A percentile compares a stretch with the other conserved stretches of the same genome.
Evolutionary conservation across 1,139 yeast genomes (phyloP).

Genomic region (Sugiyamaella novakii): DNA sequence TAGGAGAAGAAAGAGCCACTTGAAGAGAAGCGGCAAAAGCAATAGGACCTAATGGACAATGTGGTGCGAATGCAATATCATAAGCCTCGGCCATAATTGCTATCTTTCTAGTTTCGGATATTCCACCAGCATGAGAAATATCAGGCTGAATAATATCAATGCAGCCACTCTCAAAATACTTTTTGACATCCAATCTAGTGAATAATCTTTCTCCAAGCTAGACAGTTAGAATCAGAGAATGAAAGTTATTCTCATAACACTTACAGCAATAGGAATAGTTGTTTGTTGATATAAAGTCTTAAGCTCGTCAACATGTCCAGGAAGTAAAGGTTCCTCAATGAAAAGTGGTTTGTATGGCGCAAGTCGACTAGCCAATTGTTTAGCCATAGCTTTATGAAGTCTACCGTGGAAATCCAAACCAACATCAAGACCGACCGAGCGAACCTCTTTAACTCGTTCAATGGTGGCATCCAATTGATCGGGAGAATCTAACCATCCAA

Average conservation of each 20-base stretch:
- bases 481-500: constrained; percentile 41
- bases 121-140: constrained; percentile 40
- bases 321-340: constrained; percentile 41
- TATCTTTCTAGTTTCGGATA: constrained; percentile 37
- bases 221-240: constrained; percentile 5
- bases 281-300: constrained; percentile 35
- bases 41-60: constrained; percentile 41
- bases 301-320: constrained; percentile 39
- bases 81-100: constrained; percentile 41
- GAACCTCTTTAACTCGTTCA: constrained; percentile 35
- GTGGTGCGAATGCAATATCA: constrained; percentile 41
- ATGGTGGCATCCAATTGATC: constrained; percentile 34
- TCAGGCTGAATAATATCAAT: constrained; percentile 42
- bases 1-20: constrained; percentile 35
- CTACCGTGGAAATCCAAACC: constrained; percentile 41
- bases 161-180: constrained; percentile 37
- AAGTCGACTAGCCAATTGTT: constrained; percentile 36
- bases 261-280: constrained; percentile 37
- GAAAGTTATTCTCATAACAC: constrained; percentile 8
- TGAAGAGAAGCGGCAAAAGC: constrained; percentile 41
- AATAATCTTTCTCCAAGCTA: constrained; percentile 38
- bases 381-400: constrained; percentile 40
- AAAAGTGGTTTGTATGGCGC: constrained; percentile 39
- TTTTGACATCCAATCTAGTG: constrained; percentile 37
- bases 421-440: constrained; percentile 37